Evolutionary conservation across 2,329 filamentous ascomycete genomes (phyloP).

Genomic region (Macroventuria anomochaeta): DNA sequence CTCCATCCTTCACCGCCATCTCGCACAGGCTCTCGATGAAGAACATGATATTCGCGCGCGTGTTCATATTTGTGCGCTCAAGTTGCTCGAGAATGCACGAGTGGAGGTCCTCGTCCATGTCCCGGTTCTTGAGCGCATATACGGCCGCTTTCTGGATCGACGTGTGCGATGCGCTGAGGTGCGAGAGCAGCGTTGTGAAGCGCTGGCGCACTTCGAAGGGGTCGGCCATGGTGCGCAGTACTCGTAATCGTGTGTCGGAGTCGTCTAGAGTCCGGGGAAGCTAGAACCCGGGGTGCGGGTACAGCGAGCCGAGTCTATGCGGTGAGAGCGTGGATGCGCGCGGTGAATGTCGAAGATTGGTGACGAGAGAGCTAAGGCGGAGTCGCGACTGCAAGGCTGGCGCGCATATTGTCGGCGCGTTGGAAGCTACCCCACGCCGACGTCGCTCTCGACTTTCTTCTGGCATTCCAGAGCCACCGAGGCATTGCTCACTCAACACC

Average conservation of each 20-base stretch:
- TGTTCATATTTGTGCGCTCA: slow-evolving; percentile 95
- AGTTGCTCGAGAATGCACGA: slow-evolving; percentile 97
- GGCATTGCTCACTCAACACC: slow-evolving; percentile 11
- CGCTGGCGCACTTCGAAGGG: slow-evolving; percentile 98
- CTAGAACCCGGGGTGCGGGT: background rate
- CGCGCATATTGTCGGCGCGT: slow-evolving; percentile 32
- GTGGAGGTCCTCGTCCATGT: slow-evolving; percentile 96
- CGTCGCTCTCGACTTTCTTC: slow-evolving; percentile 14
- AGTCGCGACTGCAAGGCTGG: slow-evolving; percentile 6
- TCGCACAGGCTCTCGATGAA: slow-evolving; percentile 97
- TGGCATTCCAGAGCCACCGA: slow-evolving; percentile 10
- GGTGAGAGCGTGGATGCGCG: background rate
- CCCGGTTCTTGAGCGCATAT: slow-evolving; percentile 91
- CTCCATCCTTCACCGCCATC: slow-evolving; percentile 75
- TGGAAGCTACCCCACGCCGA: slow-evolving; percentile 17
- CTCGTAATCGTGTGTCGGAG: background rate
- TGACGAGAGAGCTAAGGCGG: slow-evolving; percentile 6
- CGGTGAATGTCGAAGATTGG: background rate
- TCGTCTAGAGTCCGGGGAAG: background rate
- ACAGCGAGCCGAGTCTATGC: slow-evolving; percentile 4
- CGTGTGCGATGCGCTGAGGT: slow-evolving; percentile 87
- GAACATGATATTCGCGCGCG: slow-evolving; percentile 97
- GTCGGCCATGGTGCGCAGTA: slow-evolving; percentile 65
- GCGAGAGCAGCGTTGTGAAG: slow-evolving; percentile 88
- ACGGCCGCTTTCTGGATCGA: slow-evolving; percentile 91